phyloP scores from a whole-genome alignment of 2,329 filamentous ascomycete species.

The Chrysoporthe puriensis region DNA sequence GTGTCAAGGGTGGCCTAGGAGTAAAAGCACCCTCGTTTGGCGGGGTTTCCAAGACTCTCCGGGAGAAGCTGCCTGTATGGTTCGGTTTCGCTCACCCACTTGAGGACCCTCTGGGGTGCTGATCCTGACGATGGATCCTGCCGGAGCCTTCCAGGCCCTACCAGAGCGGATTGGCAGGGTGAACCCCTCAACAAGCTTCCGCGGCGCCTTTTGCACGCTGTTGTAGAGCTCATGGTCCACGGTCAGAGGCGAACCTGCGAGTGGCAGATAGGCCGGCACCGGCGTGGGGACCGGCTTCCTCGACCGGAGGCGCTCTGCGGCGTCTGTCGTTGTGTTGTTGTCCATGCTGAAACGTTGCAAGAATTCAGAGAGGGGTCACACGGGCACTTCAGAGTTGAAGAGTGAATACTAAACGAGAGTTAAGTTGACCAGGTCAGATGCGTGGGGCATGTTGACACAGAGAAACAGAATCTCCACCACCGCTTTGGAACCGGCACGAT shows the following conservation, averaged over 20 bases:
- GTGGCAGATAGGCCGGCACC: slow-evolving; percentile 53
- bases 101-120: slow-evolving; percentile 78
- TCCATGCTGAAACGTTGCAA: neutral
- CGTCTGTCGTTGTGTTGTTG: slow-evolving; percentile 39
- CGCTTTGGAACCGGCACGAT: neutral
- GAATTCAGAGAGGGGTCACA: neutral
- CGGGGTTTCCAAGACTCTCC: neutral
- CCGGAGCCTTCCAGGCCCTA: slow-evolving; percentile 70
- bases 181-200: slow-evolving; percentile 53
- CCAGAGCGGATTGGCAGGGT: slow-evolving; percentile 75
- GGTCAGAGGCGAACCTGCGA: slow-evolving; percentile 46
- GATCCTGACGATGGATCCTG: slow-evolving; percentile 71
- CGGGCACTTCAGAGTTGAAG: neutral
- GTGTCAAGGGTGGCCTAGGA: too few relatives aligned
- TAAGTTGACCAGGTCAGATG: neutral
- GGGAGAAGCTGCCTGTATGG: neutral
- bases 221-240: slow-evolving; percentile 59
- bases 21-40: too few relatives aligned
- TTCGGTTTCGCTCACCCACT: slow-evolving; percentile 53
- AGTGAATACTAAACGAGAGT: neutral
- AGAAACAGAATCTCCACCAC: neutral
- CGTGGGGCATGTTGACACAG: neutral
- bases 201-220: slow-evolving; percentile 57
- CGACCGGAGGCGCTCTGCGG: slow-evolving; percentile 44
- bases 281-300: slow-evolving; percentile 51